Percentiles rank a stretch among this genome's conserved stretches.
Conservation (phyloP, 495 filamentous ascomycete genomes). For the Neurospora tetrasperma region DNA sequence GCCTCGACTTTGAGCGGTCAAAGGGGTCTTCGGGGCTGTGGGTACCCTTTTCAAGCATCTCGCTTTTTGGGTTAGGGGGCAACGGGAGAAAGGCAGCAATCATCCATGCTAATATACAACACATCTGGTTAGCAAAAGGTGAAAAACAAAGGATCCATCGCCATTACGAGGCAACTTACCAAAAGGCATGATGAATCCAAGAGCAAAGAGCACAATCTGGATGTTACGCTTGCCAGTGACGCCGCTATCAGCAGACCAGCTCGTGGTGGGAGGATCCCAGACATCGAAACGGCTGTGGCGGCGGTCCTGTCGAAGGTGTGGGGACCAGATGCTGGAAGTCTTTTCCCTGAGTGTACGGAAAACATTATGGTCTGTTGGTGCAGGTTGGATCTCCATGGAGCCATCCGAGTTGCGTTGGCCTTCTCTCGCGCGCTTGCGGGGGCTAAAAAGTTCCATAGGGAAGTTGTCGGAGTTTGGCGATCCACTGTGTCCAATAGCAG, state of each 20-base stretch:
- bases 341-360: constrained; percentile 29
- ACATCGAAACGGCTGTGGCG: constrained; percentile 43
- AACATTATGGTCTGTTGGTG: constrained; percentile 17
- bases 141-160: neutral
- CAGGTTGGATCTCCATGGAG: constrained; percentile 25
- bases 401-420: constrained; percentile 13
- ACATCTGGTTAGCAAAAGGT: constrained; percentile 2
- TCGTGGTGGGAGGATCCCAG: constrained; percentile 63
- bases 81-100: constrained; percentile 74
- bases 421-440: constrained; percentile 39
- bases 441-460: constrained; percentile 40
- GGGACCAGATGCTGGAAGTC: constrained; percentile 58
- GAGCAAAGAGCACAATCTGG: constrained; percentile 77
- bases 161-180: constrained; percentile 37
- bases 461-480: constrained; percentile 39
- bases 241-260: constrained; percentile 48
- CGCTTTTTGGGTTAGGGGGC: constrained; percentile 43
- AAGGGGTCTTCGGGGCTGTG: constrained; percentile 14
- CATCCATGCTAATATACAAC: constrained; percentile 58
- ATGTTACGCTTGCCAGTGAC: constrained; percentile 59
- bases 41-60: constrained; percentile 29
- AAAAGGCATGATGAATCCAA: constrained; percentile 81
- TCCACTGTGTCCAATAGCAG: constrained; percentile 22
- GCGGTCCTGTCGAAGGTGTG: constrained; percentile 59
- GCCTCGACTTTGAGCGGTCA: constrained; percentile 31